phyloP scores from a whole-genome alignment of 768 basidiomycete species.

The Cantharellus cinnabarinus region DNA sequence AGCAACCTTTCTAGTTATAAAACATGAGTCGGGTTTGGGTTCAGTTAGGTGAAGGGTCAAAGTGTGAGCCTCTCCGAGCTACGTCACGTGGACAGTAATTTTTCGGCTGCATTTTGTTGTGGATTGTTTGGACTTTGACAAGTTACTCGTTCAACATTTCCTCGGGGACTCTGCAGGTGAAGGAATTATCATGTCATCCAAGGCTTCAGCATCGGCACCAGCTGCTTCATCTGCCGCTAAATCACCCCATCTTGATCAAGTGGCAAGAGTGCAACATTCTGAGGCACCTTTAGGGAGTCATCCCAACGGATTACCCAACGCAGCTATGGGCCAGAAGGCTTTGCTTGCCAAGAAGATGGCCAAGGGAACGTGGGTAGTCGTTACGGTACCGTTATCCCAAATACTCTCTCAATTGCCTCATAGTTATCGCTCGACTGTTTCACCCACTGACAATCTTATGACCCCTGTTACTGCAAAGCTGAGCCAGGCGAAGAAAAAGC shows the following conservation, averaged over 20 bases:
- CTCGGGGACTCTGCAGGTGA: not conserved
- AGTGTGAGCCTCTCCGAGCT: too few relatives aligned
- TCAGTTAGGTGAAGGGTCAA: too few relatives aligned
- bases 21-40: too few relatives aligned
- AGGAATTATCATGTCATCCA: not conserved
- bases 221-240: constrained; percentile 3
- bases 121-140: too few relatives aligned
- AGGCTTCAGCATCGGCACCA: not conserved
- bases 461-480: constrained; percentile 88
- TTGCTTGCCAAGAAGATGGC: constrained; percentile 87
- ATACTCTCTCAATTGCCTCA: constrained; percentile 2
- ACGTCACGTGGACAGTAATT: too few relatives aligned
- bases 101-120: too few relatives aligned
- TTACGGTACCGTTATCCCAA: not conserved
- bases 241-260: constrained; percentile 53
- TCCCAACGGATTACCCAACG: constrained; percentile 34
- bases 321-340: constrained; percentile 63
- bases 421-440: constrained; percentile 75
- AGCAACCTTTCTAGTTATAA: too few relatives aligned
- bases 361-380: constrained; percentile 49
- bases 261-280: constrained; percentile 56
- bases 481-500: constrained; percentile 77
- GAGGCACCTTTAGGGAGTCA: constrained; percentile 61
- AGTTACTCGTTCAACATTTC: too few relatives aligned
- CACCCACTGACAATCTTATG: constrained; percentile 89